A percentile compares a stretch with the other conserved stretches of the same genome.
Evolutionary conservation across 2,329 filamentous ascomycete species (phyloP).

Genomic region (Berkeleyomyces rouxiae): DNA sequence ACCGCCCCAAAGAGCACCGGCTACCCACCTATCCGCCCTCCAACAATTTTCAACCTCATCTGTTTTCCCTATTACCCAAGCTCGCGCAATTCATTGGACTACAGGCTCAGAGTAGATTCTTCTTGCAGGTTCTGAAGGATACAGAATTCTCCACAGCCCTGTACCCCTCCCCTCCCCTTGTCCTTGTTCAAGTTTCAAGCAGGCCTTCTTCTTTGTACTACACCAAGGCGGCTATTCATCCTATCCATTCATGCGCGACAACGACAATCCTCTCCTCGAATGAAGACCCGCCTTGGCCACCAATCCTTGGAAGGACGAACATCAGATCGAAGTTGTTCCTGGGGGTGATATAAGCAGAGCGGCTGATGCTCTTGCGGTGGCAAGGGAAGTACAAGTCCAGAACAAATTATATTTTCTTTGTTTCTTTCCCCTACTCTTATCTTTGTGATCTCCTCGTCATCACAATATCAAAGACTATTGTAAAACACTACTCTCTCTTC

Average conservation of each 20-base stretch:
- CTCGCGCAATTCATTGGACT: background rate
- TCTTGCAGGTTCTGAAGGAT: background rate
- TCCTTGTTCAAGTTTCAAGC: background rate
- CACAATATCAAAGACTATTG: background rate
- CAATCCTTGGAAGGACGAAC: slow-evolving; percentile 12
- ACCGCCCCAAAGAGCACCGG: too few species aligned
- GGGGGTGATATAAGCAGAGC: background rate
- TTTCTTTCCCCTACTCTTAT: background rate
- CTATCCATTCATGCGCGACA: background rate
- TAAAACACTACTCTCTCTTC: background rate
- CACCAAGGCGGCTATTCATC: background rate
- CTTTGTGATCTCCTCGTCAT: background rate
- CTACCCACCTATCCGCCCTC: too few species aligned
- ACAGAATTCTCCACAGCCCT: background rate
- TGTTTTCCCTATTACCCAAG: background rate
- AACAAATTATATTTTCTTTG: background rate
- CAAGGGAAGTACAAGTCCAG: background rate
- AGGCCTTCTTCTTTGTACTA: background rate
- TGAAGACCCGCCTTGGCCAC: background rate
- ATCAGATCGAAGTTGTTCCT: too few species aligned
- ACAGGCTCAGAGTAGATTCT: background rate
- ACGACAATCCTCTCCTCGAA: slow-evolving; percentile 16
- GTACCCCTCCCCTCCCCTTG: background rate
- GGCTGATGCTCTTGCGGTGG: background rate
- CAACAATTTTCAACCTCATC: too few species aligned